Evolutionary conservation across 163 green algal genomes (phyloP), one percentile per base, ranked within the genome.

Genomic region (Scenedesmus sp.): DNA sequence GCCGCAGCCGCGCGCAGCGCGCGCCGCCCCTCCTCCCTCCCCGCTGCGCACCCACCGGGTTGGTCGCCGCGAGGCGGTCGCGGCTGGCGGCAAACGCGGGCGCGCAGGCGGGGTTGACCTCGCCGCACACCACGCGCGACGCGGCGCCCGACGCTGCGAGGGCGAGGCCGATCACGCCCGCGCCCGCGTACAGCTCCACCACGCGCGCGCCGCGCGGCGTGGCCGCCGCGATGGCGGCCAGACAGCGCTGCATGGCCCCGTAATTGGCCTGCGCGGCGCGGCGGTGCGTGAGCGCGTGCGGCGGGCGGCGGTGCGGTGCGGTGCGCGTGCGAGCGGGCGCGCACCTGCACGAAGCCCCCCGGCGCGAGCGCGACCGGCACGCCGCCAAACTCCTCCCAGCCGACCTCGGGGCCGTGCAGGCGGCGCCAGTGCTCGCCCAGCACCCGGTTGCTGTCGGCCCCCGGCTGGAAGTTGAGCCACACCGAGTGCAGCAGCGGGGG

Each of bases 381-480:
- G 26, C 88, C 89, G 18, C 86, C 90, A 56, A 95, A 83, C 2
- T 65, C 70, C 64, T 89, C 78, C 91, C 90, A 95, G 36, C 87
- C 75, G 34, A 76, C 36, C 28, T 75, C 70, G 9, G 69, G 65
- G 0, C 91, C 91, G 7, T 85, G 51, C 74, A 96, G 56, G 47
- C 84, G 82, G 36, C 31, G 33, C 90, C 90, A 96, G 42, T 75
- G 51, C 10, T 14, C n/a, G 0, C 91, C 91, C 42, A 96, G 63
- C 3, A 95, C 80, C 15, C 75, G 60, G 79, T 95, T 95, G 57
- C 57, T 58, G 22, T 47, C 34, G 0, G 58, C 69, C 10, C 69
- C 70, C 0, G 88, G 71, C 62, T 95, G 87, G 65, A 92, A 96
- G 77, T 95, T 95, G 44, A 88, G 78, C 89, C 90, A 94, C 28